Conservation (phyloP, 2,329 filamentous ascomycete genomes). For the Anisogramma anomala region DNA sequence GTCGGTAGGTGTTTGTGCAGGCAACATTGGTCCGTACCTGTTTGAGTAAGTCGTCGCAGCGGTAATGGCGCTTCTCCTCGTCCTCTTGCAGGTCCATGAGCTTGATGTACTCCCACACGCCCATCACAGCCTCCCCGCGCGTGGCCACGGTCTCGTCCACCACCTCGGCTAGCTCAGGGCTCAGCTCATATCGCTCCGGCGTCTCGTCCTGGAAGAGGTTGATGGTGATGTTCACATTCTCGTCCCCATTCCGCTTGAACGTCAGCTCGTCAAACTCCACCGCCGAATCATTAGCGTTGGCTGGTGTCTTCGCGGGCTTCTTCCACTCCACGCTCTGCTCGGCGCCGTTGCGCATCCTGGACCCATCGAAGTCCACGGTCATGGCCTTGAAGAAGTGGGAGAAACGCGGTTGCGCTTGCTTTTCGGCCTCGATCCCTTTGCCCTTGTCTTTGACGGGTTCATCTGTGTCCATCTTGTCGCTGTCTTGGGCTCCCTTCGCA, state of each 20-base stretch:
- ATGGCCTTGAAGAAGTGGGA: conserved; percentile 78
- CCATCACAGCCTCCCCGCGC: conserved; percentile 76
- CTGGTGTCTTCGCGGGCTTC: conserved; percentile 53
- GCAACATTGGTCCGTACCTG: conserved; percentile 38
- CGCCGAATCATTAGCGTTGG: conserved; percentile 44
- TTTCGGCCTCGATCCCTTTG: conserved; percentile 25
- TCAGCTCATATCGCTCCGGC: conserved; percentile 74
- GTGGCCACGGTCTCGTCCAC: conserved; percentile 81
- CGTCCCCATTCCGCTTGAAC: conserved; percentile 84
- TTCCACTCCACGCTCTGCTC: conserved; percentile 71
- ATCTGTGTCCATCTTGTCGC: conserved; percentile 17
- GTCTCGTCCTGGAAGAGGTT: conserved; percentile 75
- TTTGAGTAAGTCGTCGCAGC: conserved; percentile 73
- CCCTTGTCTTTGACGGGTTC: conserved; percentile 25
- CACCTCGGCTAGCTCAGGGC: conserved; percentile 66
- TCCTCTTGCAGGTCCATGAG: conserved; percentile 80
- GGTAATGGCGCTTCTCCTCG: conserved; percentile 85
- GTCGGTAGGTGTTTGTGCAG: background rate
- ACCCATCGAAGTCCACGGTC: conserved; percentile 59
- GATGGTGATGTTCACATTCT: conserved; percentile 84
- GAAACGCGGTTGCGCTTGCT: conserved; percentile 41
- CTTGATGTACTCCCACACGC: conserved; percentile 90
- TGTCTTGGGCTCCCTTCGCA: conserved; percentile 41
- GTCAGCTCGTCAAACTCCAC: conserved; percentile 82
- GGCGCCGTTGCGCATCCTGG: conserved; percentile 41